Conservation (phyloP, 2,329 filamentous ascomycete genomes). For the Talaromyces sp. region DNA sequence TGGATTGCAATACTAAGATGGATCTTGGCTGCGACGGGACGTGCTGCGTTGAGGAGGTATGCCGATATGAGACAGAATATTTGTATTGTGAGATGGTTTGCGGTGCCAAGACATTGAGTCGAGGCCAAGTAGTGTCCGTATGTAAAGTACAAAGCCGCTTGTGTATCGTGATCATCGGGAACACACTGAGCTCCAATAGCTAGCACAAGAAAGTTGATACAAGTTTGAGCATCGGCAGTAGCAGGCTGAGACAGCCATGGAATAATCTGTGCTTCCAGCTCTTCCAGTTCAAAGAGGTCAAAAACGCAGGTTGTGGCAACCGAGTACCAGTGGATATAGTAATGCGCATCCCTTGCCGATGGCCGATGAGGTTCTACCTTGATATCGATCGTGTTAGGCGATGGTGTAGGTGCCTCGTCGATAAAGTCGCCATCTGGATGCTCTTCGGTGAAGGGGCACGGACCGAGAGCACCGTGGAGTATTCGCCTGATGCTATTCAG, state of each 20-base stretch:
- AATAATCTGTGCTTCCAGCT: neutral
- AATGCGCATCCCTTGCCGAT: neutral
- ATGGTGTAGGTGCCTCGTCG: neutral
- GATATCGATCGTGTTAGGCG: neutral
- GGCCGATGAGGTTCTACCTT: neutral
- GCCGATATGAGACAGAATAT: neutral
- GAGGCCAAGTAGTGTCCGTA: neutral
- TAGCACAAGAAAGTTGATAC: neutral
- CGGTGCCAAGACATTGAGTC: neutral
- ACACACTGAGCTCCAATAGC: neutral
- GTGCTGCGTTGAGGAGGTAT: neutral
- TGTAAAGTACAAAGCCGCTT: neutral
- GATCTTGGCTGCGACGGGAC: neutral
- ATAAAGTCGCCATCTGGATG: neutral
- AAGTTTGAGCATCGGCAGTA: neutral
- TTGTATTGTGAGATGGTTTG: neutral
- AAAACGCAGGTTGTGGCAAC: neutral
- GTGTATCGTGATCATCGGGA: neutral
- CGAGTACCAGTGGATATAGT: neutral
- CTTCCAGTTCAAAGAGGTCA: neutral
- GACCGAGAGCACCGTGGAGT: neutral
- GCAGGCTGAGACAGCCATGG: neutral
- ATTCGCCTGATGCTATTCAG: neutral
- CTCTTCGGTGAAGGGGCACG: neutral
- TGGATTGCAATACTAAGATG: neutral